Conservation (phyloP, 2,329 filamentous ascomycete genomes). For the Berkeleyomyces basicola region DNA sequence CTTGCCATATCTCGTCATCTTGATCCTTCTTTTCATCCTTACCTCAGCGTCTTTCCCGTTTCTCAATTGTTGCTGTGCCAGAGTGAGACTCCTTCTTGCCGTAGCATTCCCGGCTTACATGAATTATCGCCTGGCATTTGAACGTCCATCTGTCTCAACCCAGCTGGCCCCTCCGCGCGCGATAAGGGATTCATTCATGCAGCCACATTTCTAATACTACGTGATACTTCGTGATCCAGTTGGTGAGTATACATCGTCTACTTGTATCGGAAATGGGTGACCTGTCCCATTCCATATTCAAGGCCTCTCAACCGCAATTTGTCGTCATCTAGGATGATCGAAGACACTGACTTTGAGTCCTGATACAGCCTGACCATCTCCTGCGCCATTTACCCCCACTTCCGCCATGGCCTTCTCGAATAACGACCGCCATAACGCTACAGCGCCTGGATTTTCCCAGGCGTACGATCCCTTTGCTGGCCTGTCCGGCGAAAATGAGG, state of each 20-base stretch:
- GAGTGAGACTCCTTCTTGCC: background rate
- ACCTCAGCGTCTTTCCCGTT: background rate
- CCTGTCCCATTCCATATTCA: too few species aligned
- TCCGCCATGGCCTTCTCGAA: slow-evolving; percentile 82
- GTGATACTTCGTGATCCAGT: background rate
- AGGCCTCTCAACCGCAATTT: background rate
- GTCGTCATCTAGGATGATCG: background rate
- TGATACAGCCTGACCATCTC: background rate
- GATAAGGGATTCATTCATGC: background rate
- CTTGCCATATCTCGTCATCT: background rate
- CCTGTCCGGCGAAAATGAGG: slow-evolving; percentile 45
- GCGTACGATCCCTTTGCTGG: slow-evolving; percentile 74
- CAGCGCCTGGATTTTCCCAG: slow-evolving; percentile 68
- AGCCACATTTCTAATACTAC: background rate
- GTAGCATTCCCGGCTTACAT: background rate
- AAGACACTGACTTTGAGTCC: background rate
- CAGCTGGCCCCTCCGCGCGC: background rate
- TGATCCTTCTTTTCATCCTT: background rate
- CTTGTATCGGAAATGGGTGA: background rate
- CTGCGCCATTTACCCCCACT: background rate
- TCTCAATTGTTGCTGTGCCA: background rate
- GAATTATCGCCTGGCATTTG: background rate
- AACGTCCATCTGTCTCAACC: background rate
- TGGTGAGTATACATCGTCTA: background rate
- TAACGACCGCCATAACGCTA: slow-evolving; percentile 48